phyloP scores from a whole-genome alignment of 2,329 filamentous ascomycete genomes.

The Ambrosiella beaveri region DNA sequence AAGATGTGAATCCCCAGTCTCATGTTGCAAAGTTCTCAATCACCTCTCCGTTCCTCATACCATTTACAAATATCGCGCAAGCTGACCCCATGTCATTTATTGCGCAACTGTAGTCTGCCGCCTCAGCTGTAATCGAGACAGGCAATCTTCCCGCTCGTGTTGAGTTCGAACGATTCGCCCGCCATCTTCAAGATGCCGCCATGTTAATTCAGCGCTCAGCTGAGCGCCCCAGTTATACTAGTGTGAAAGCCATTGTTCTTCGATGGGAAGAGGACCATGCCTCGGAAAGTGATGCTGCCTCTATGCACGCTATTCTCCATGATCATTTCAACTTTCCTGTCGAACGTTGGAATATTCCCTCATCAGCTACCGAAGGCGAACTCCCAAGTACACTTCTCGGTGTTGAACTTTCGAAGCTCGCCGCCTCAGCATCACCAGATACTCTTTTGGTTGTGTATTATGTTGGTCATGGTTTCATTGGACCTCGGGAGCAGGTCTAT shows the following conservation, averaged over 20 bases:
- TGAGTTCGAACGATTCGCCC: constrained; percentile 50
- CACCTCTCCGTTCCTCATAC: background rate
- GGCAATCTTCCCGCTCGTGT: constrained; percentile 22
- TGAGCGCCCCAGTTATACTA: constrained; percentile 37
- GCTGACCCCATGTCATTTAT: background rate
- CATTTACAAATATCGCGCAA: background rate
- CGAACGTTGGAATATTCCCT: constrained; percentile 44
- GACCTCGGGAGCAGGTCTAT: constrained; percentile 43
- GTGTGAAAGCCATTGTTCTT: constrained; percentile 42
- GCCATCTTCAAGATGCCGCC: constrained; percentile 50
- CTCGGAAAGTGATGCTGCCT: constrained; percentile 34
- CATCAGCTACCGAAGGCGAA: constrained; percentile 27
- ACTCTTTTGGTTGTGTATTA: constrained; percentile 50
- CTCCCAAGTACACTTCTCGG: constrained; percentile 36
- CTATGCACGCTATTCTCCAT: constrained; percentile 39
- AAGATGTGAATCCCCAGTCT: no score
- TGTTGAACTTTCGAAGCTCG: constrained; percentile 41
- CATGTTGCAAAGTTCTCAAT: background rate
- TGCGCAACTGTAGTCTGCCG: constrained; percentile 2
- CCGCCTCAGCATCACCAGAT: constrained; percentile 39
- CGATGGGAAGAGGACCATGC: constrained; percentile 44
- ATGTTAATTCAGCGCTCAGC: constrained; percentile 49
- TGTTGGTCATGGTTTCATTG: constrained; percentile 41
- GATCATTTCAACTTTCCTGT: constrained; percentile 44
- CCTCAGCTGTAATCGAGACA: constrained; percentile 6